A percentile compares a stretch with the other conserved stretches of the same genome.
Evolutionary conservation across 768 basidiomycete species (phyloP).

Genomic region (Leccinum longicurvipes): DNA sequence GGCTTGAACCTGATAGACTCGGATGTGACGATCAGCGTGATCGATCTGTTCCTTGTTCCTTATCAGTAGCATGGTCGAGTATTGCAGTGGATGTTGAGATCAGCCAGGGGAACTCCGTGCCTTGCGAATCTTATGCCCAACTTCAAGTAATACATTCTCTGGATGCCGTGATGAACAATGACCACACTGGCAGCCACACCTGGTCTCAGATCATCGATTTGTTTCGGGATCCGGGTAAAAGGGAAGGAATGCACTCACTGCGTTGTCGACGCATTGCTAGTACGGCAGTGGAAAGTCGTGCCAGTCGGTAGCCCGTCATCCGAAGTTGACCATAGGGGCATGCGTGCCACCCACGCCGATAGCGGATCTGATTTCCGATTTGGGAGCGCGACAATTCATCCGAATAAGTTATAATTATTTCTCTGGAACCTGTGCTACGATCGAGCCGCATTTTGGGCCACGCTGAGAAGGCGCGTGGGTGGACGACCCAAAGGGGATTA

Average conservation of each 20-base stretch:
- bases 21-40: background rate
- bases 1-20: constrained; percentile 7
- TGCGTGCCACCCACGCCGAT: background rate
- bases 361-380: background rate
- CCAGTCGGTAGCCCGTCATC: background rate
- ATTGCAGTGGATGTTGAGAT: background rate
- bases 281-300: background rate
- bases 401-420: background rate
- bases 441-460: background rate
- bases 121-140: constrained; percentile 9
- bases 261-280: background rate
- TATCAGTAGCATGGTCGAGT: constrained; percentile 14
- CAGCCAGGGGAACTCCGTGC: background rate
- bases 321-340: background rate
- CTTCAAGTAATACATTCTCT: background rate
- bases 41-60: background rate
- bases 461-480: background rate
- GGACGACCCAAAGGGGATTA: background rate
- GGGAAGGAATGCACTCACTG: background rate
- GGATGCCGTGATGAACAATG: background rate
- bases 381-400: background rate
- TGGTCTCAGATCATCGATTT: background rate
- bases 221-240: background rate
- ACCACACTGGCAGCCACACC: background rate
- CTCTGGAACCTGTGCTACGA: background rate